Evolutionary conservation across 176 grass and related monocot species (phyloP).

Genomic region (Cenchrus americanus): DNA sequence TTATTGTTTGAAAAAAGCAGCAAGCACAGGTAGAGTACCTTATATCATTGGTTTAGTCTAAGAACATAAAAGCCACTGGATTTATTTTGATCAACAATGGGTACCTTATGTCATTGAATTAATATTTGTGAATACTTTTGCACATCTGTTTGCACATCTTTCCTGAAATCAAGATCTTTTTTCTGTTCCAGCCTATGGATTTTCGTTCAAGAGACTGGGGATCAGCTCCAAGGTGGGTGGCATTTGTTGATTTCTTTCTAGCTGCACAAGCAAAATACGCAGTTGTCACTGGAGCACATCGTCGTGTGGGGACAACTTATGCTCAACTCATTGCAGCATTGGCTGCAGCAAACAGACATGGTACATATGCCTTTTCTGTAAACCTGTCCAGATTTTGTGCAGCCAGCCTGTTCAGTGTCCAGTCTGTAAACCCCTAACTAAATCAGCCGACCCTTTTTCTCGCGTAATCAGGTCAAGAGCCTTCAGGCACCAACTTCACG

Average conservation of each 20-base stretch:
- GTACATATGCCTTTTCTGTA: conserved; percentile 40
- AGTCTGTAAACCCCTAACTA: neutral
- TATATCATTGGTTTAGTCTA: neutral
- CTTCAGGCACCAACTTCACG: conserved; percentile 51
- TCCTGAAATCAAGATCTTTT: conserved; percentile 10
- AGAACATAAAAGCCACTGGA: neutral
- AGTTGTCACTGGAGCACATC: conserved; percentile 78
- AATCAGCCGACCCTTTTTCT: neutral
- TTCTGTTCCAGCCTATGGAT: conserved; percentile 50
- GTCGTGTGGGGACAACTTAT: conserved; percentile 76
- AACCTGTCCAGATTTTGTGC: neutral
- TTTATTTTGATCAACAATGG: neutral
- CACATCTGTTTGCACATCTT: neutral
- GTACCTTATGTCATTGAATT: neutral
- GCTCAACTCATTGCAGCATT: conserved; percentile 81
- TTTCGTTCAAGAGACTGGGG: conserved; percentile 88
- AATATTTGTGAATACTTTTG: neutral
- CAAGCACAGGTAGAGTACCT: too few species aligned
- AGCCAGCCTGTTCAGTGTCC: neutral
- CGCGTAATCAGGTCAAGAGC: conserved; percentile 40
- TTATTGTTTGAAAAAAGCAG: neutral
- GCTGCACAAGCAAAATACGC: conserved; percentile 68
- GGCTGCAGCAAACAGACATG: conserved; percentile 64
- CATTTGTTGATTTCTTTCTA: conserved; percentile 91
- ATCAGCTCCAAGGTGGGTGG: conserved; percentile 80